A percentile compares a stretch with the other conserved stretches of the same genome.
Conservation (phyloP, 768 basidiomycete species). For the Guyanaporus albipodus region DNA sequence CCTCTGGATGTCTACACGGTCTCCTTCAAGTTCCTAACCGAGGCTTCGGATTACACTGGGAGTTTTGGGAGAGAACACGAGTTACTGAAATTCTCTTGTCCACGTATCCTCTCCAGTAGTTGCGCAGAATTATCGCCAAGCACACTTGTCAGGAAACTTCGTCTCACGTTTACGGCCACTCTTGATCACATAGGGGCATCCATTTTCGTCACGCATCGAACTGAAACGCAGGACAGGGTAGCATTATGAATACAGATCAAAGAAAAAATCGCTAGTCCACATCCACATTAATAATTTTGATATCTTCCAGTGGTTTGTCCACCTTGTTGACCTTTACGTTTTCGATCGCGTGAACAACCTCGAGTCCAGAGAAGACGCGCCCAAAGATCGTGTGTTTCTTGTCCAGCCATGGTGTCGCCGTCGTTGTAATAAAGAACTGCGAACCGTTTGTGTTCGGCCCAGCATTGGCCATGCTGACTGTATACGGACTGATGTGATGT, state of each 20-base stretch:
- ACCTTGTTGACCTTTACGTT: constrained; percentile 80
- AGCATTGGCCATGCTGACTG: constrained; percentile 92
- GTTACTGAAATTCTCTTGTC: constrained; percentile 58
- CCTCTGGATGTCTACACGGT: constrained; percentile 49
- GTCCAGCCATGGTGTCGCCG: constrained; percentile 90
- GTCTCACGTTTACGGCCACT: constrained; percentile 32
- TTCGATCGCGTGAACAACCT: constrained; percentile 89
- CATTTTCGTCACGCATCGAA: constrained; percentile 29
- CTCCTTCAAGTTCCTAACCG: constrained; percentile 5
- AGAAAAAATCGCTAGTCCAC: constrained; percentile 47
- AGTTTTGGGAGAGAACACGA: constrained; percentile 26
- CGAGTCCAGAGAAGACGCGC: constrained; percentile 78
- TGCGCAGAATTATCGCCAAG: constrained; percentile 14
- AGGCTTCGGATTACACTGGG: background rate
- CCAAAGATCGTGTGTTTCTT: constrained; percentile 93
- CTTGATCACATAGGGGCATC: constrained; percentile 23
- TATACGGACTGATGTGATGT: constrained; percentile 68
- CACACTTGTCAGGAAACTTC: constrained; percentile 31
- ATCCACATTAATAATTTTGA: constrained; percentile 82
- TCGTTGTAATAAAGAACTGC: constrained; percentile 98
- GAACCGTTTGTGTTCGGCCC: constrained; percentile 90
- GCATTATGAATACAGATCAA: constrained; percentile 36
- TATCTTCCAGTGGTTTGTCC: constrained; percentile 91
- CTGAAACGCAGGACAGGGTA: constrained; percentile 43
- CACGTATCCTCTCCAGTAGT: constrained; percentile 25